Conservation (phyloP, 331 rosid species). For the Stylosanthes scabra region DNA sequence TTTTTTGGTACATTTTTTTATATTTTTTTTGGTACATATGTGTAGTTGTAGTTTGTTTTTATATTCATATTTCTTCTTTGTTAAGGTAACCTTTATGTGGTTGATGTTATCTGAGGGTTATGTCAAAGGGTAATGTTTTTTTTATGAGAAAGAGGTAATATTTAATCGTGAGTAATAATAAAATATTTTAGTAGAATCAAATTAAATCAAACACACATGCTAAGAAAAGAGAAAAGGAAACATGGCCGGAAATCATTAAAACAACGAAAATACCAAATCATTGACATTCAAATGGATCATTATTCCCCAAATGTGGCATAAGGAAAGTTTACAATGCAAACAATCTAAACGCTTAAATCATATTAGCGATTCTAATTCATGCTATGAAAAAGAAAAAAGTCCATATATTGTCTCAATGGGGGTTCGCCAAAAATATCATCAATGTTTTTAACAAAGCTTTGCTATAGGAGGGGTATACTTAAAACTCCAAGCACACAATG, state of each 20-base stretch:
- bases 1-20: too few relatives aligned
- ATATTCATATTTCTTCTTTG: too few relatives aligned
- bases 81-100: too few relatives aligned
- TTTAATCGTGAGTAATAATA: too few relatives aligned
- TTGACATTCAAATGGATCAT: background rate
- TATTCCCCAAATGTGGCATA: background rate
- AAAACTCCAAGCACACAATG: background rate
- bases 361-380: background rate
- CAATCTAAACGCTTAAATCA: conserved; percentile 9
- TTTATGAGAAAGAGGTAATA: too few relatives aligned
- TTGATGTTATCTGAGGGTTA: too few relatives aligned
- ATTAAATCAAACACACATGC: too few relatives aligned
- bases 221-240: too few relatives aligned
- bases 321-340: background rate
- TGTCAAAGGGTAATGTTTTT: too few relatives aligned
- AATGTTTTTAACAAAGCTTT: background rate
- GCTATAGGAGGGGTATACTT: conserved; percentile 11
- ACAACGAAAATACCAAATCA: conserved; percentile 9
- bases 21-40: too few relatives aligned
- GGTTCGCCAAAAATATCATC: conserved; percentile 15
- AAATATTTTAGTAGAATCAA: too few relatives aligned
- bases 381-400: background rate
- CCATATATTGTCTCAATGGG: background rate
- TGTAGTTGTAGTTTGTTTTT: too few relatives aligned
- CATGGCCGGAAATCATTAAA: background rate